Evolutionary conservation across 441 rosid species (phyloP), one percentile per base, ranked within the genome.

Genomic region (Populus trichocarpa): DNA sequence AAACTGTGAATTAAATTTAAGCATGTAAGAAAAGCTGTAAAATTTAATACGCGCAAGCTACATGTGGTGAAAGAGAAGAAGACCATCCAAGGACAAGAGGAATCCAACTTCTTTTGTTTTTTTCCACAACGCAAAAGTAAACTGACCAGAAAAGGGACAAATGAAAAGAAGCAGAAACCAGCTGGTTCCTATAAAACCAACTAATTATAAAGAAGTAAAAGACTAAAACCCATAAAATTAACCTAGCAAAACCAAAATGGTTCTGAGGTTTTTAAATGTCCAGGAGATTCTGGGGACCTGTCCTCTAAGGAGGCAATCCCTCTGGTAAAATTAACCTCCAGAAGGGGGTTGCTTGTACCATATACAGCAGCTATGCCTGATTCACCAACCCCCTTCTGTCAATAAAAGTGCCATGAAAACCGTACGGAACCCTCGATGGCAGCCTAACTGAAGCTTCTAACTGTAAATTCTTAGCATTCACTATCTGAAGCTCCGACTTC

Each of bases 391-490:
- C 87, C 73, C 76, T 85, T 5, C 90, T 81, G 23, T 89, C 90
- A 9, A 92, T 84, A 65, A 91, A 92, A 67, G 97, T 89, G 71
- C 97, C 97, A 68, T 92, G 97, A 74, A 92, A 91, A 9, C 97
- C 97, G 67, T 92, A 92, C 1, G 97, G 97, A 25, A 92, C 93
- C 46, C 97, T 88, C 38, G 95, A 90, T n/a, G 93, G 97, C 78
- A 92, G 74, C 75, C 83, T 79, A 32, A 90, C 81, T 1, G 89
- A 69, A 25, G 93, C 97, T 79, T 92, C 92, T 0, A 87, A 61
- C 75, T 85, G 79, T 76, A 92, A 76, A 32, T 79, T 91, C 66
- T 74, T 79, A 72, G 97, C 91, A 80, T 91, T 88, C 69, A 91
- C 88, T 13, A 92, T 87, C 26, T 85, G 95, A 4, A 92, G 88